Conservation (phyloP, 768 basidiomycete species). For the Botryobasidium botryosum region DNA sequence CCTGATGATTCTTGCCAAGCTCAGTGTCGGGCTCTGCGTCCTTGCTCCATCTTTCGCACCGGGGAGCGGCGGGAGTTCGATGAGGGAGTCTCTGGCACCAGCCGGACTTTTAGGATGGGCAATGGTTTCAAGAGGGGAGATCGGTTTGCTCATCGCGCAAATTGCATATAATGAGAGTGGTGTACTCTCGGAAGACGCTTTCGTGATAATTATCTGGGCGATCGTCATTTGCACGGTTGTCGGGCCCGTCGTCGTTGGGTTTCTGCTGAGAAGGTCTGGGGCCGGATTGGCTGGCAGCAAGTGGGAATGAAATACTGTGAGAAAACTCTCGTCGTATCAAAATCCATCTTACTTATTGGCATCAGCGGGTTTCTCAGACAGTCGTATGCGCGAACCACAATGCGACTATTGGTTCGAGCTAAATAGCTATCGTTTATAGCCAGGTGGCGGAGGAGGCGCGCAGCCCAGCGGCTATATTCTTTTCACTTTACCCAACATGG, state of each 20-base stretch:
- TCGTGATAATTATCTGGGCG: slow-evolving; percentile 40
- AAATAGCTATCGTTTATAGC: no score
- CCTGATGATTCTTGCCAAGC: slow-evolving; percentile 40
- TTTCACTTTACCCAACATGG: no score
- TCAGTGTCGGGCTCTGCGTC: slow-evolving; percentile 29
- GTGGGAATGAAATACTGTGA: neutral
- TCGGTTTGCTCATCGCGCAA: slow-evolving; percentile 41
- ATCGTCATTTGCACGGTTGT: slow-evolving; percentile 36
- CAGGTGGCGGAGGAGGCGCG: no score
- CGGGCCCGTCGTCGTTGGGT: slow-evolving; percentile 25
- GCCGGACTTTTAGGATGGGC: slow-evolving; percentile 31
- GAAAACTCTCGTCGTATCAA: neutral
- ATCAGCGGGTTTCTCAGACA: neutral
- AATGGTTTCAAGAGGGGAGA: slow-evolving; percentile 53
- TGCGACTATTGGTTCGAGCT: no score
- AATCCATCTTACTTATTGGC: neutral
- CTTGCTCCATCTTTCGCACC: slow-evolving; percentile 11
- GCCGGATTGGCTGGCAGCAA: neutral
- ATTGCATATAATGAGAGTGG: slow-evolving; percentile 18
- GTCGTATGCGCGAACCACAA: neutral
- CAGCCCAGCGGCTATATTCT: no score
- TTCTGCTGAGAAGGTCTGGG: slow-evolving; percentile 6
- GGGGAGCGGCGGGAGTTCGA: neutral
- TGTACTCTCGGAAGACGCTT: slow-evolving; percentile 26
- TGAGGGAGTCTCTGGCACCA: neutral